phyloP scores from a whole-genome alignment of 176 grass and related monocot genomes.

The Oryza brachyantha region DNA sequence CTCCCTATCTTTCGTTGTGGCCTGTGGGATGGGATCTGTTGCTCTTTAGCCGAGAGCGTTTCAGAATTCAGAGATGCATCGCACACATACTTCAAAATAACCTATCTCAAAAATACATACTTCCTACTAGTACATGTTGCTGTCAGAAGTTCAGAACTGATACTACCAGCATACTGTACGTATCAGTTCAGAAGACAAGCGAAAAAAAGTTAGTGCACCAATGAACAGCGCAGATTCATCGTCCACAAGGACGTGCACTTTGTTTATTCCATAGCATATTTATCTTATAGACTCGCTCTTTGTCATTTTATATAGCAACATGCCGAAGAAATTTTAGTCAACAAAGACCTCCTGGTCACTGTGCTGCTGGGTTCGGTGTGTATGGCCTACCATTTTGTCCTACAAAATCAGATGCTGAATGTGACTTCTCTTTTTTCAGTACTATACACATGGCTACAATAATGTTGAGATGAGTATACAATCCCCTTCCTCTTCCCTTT shows the following conservation, averaged over 20 bases:
- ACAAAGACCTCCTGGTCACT: neutral
- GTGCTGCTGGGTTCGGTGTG: neutral
- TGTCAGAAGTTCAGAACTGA: neutral
- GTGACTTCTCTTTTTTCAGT: neutral
- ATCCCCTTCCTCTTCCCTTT: too few relatives aligned
- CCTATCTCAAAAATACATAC: neutral
- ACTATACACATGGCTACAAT: neutral
- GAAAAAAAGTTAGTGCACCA: neutral
- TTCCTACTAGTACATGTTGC: neutral
- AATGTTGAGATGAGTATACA: too few relatives aligned
- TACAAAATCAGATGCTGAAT: slow-evolving; percentile 2
- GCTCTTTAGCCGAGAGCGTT: neutral
- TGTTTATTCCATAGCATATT: neutral
- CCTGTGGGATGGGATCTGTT: neutral
- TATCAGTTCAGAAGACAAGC: too few relatives aligned
- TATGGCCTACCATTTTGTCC: neutral
- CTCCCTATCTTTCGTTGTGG: neutral
- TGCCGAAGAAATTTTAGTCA: neutral
- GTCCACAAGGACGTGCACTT: neutral
- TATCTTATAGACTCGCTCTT: neutral
- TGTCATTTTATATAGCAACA: neutral
- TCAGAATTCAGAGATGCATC: neutral
- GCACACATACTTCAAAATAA: neutral
- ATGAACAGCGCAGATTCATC: neutral
- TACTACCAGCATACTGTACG: neutral